Base-by-base conservation (phyloP, 1,284 basidiomycete genomes). In the Leucoagaricus sp. region DNA sequence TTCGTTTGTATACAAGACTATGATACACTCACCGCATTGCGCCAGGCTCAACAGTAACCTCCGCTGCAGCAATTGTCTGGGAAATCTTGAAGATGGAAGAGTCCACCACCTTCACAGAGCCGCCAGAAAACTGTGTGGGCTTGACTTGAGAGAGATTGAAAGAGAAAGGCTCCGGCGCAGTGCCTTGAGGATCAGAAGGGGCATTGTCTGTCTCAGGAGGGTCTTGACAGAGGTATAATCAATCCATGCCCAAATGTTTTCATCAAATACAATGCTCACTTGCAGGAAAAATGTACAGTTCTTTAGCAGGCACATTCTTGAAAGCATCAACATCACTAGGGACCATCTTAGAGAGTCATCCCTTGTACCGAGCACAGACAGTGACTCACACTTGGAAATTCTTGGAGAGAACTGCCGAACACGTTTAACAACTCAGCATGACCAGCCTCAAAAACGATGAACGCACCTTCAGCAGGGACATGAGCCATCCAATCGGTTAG, bases 231-330 rank as follows among this genome's bases (percentile, higher is more conserved):
- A 58, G 69, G 60, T 58, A 5, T 60, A 41, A 29, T 44, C 15
- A 7, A 41, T 23, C 5, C 23, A 36, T 4, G 58, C 54, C 45
- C 55, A 53, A 25, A n/a, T n/a, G n/a, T n/a, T n/a, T n/a, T n/a
- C n/a, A n/a, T n/a, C n/a, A 54, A 57, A 62, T 53, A 59, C 25
- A 45, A 15, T 26, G 26, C 34, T 23, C 8, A 84, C 82, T 62
- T 53, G 77, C 75, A 3, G 85, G 85, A 77, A 89, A 89, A 57
- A 88, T 87, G 69, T 86, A 88, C 47, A 89, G 75, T 65, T 88
- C 79, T 52, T 81, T 58, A 5, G 74, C 72, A 1, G 84, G 86
- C 58, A 87, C 79, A 60, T 82, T 75, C 46, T 78, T 74, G 67
- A 88, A 88, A 1, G 79, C 80, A 2, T 77, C 73, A 33, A 78